Percentiles rank a stretch among this genome's conserved stretches.
These are phyloP conservation scores for Backusella mclennaniae DNA, from an alignment of 192 early-diverging fungal genomes.

Conservation along the genomic window DNA sequence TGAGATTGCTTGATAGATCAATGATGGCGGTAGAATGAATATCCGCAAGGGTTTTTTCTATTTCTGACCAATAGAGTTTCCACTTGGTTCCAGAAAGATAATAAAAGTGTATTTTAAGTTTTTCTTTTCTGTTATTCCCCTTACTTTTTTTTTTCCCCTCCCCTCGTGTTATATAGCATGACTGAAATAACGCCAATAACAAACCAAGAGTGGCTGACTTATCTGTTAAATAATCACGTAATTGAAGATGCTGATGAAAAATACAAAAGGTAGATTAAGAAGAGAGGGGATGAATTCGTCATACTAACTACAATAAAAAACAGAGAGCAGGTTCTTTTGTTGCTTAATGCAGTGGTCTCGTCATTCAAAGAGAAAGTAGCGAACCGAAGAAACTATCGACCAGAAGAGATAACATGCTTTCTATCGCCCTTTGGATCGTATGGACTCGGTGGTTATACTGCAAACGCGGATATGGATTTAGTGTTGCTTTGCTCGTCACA, in stretches of 20 bases:
- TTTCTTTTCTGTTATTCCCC: not conserved
- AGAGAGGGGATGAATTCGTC: not conserved
- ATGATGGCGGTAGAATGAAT: too few relatives aligned
- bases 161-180: not conserved
- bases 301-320: not conserved
- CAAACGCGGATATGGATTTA: slow-evolving; percentile 24
- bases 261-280: not conserved
- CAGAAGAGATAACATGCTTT: slow-evolving; percentile 3
- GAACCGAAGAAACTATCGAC: not conserved
- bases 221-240: not conserved
- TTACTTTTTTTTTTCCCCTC: not conserved
- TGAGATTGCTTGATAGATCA: too few relatives aligned
- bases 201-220: not conserved
- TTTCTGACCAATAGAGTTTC: not conserved
- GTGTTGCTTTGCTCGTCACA: not conserved
- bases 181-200: not conserved
- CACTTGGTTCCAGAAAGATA: not conserved
- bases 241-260: not conserved
- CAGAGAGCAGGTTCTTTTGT: not conserved
- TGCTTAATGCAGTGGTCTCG: not conserved
- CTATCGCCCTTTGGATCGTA: slow-evolving; percentile 30
- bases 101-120: not conserved
- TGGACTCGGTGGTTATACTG: slow-evolving; percentile 15
- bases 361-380: not conserved
- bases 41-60: not conserved